Evolutionary conservation across 148 eudicot genomes (phyloP), one percentile per base, ranked within the genome.

Genomic region (Talinum fruticosum): DNA sequence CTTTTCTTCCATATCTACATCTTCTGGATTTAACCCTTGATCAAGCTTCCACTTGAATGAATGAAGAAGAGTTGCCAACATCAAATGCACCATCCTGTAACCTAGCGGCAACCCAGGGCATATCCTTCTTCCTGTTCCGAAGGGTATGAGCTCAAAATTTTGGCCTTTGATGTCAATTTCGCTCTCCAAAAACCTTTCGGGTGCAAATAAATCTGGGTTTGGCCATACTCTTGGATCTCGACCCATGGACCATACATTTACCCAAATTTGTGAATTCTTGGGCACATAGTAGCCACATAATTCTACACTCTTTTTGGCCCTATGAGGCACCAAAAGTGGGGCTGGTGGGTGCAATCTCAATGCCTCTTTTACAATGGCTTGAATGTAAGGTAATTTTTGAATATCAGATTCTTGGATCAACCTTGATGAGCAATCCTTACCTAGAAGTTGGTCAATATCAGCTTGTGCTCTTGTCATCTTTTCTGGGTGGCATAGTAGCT

Each of bases 91-190:
- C 79, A 76, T 80, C 53, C 70, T 74, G 6, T 79, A 19, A 32
- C 75, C 83, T 10, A 76, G 19, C 19, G 66, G 79, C 44, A 75
- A 19, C 10, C 72, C 72, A 0, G 79, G 83, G 32, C 76, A 76
- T 4, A 76, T 75, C 79, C 83, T 80, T 76, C 79, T 62, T 19
- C 83, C 79, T 3, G 69, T 54, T 80, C 83, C 79, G 37, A 85
- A 85, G 0, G 87, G 83, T 8, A 82, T 79, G 33, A 79, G 69
- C 68, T 82, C 75, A 13, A 85, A 85, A 66, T 85, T 62, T 14
- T 34, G 76, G 0, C 80, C 75, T 71, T 38, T 80, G 5, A 71
- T 8, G 21, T 80, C 78, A 36, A 66, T 75, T n/a, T 75, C 64
- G 0, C 30, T 35, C 4, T 76, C 82, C 1, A 82, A 12, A 53